A percentile compares a stretch with the other conserved stretches of the same genome.
These are phyloP conservation scores for Aspergillus alliaceus DNA, from an alignment of 2,329 filamentous ascomycete species.

Conservation along the genomic window DNA sequence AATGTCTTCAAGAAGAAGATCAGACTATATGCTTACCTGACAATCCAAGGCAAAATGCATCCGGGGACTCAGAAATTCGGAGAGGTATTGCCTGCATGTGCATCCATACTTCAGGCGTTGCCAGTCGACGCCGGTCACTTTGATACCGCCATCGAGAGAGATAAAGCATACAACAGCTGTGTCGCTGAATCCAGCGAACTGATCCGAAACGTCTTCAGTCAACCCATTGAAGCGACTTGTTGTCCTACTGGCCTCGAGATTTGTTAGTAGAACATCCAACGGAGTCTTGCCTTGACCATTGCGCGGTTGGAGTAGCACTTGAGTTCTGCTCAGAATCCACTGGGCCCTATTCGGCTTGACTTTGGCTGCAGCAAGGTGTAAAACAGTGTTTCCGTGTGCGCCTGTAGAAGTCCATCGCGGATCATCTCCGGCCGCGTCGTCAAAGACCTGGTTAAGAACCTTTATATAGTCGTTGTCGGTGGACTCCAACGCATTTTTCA, in stretches of 20 bases:
- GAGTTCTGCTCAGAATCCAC: neutral
- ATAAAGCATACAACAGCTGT: neutral
- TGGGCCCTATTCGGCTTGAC: neutral
- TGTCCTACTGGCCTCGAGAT: neutral
- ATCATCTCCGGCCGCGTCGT: no score
- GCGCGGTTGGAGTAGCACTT: neutral
- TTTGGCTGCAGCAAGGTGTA: neutral
- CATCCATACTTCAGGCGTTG: neutral
- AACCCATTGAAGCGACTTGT: neutral
- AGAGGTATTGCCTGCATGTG: neutral
- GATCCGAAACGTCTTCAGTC: neutral
- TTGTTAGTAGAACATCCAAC: neutral
- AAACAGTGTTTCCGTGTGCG: neutral
- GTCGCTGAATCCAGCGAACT: neutral
- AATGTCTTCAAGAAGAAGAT: neutral
- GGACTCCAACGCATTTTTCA: neutral
- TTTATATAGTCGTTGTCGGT: neutral
- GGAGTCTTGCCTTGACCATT: neutral
- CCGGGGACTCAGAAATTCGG: neutral
- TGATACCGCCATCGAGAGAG: neutral
- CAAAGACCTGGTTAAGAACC: no score
- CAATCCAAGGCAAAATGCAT: neutral
- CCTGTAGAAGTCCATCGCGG: neutral
- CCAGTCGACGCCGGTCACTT: neutral
- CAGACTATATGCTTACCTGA: neutral